phyloP scores from a whole-genome alignment of 1,284 basidiomycete genomes.

The Mycosarcoma maydis region DNA sequence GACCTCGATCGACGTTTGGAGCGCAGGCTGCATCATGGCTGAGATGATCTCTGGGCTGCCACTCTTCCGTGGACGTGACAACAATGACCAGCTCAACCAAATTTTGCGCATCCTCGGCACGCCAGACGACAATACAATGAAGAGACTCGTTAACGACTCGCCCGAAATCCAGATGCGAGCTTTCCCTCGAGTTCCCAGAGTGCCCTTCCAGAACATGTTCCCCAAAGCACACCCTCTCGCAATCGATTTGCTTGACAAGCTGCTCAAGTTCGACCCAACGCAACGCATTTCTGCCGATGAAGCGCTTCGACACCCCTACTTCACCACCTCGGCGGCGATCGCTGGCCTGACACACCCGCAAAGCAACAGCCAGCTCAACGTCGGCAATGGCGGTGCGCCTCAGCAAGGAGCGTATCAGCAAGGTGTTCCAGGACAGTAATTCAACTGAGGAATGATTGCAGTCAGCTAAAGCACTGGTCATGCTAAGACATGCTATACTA shows the following conservation, averaged over 20 bases:
- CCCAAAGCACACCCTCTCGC: constrained; percentile 93
- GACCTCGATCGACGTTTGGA: constrained; percentile 99
- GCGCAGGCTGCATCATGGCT: constrained; percentile 97
- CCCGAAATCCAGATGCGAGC: constrained; percentile 89
- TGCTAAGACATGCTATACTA: no score
- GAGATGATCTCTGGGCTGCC: constrained; percentile 91
- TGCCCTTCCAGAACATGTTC: constrained; percentile 86
- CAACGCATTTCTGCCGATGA: constrained; percentile 91
- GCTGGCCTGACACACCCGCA: constrained; percentile 32
- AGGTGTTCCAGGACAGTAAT: constrained; percentile 34
- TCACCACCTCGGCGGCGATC: constrained; percentile 70
- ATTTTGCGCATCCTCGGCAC: constrained; percentile 98
- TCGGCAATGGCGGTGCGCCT: constrained; percentile 40
- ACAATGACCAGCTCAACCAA: constrained; percentile 95
- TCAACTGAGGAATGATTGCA: constrained; percentile 2
- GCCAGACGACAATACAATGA: constrained; percentile 86
- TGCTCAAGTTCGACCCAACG: constrained; percentile 95
- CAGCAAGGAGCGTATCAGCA: constrained; percentile 41
- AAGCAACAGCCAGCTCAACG: constrained; percentile 40
- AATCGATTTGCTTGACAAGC: constrained; percentile 90
- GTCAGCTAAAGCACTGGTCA: no score
- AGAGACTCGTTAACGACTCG: constrained; percentile 89
- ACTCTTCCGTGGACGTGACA: constrained; percentile 95
- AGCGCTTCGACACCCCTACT: constrained; percentile 92
- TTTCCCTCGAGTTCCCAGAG: constrained; percentile 89